These are phyloP conservation scores for Verbascum thapsus DNA, from an alignment of 257 asterid genomes.

Conservation along the genomic window DNA sequence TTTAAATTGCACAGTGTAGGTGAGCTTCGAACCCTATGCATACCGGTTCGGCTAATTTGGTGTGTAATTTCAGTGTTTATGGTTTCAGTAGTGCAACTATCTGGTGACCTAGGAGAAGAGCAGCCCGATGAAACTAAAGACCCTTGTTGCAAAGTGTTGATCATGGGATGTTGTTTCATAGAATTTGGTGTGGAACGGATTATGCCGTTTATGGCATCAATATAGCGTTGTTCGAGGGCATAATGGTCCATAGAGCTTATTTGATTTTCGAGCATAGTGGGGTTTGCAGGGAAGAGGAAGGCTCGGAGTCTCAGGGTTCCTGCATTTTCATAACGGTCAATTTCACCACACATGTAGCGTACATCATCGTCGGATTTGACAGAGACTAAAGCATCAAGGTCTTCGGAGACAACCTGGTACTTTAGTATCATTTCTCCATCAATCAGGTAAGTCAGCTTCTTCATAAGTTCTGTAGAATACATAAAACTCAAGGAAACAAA, in stretches of 20 bases:
- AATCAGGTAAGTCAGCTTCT: slow-evolving; percentile 61
- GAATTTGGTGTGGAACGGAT: slow-evolving; percentile 36
- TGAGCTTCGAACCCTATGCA: slow-evolving; percentile 71
- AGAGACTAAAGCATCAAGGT: slow-evolving; percentile 76
- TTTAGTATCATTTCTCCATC: slow-evolving; percentile 78
- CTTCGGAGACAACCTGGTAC: slow-evolving; percentile 75
- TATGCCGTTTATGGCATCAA: slow-evolving; percentile 75
- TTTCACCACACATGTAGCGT: slow-evolving; percentile 72
- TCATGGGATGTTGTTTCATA: slow-evolving; percentile 45
- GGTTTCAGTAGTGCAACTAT: slow-evolving; percentile 47
- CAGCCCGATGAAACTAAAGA: slow-evolving; percentile 50
- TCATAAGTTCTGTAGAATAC: slow-evolving; percentile 61
- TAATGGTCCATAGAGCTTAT: slow-evolving; percentile 28
- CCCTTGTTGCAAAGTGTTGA: slow-evolving; percentile 29
- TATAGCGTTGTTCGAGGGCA: slow-evolving; percentile 65
- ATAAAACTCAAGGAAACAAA: background rate
- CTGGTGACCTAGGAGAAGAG: slow-evolving; percentile 68
- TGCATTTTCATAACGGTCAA: slow-evolving; percentile 44
- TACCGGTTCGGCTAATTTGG: slow-evolving; percentile 32
- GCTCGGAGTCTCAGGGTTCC: slow-evolving; percentile 61
- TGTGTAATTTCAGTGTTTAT: slow-evolving; percentile 45
- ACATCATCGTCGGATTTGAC: slow-evolving; percentile 84
- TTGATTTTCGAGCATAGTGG: slow-evolving; percentile 39
- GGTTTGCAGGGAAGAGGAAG: slow-evolving; percentile 67
- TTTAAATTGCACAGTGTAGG: slow-evolving; percentile 60